phyloP scores from a whole-genome alignment of 345 rosid genomes.

The Rhodamnia argentea region DNA sequence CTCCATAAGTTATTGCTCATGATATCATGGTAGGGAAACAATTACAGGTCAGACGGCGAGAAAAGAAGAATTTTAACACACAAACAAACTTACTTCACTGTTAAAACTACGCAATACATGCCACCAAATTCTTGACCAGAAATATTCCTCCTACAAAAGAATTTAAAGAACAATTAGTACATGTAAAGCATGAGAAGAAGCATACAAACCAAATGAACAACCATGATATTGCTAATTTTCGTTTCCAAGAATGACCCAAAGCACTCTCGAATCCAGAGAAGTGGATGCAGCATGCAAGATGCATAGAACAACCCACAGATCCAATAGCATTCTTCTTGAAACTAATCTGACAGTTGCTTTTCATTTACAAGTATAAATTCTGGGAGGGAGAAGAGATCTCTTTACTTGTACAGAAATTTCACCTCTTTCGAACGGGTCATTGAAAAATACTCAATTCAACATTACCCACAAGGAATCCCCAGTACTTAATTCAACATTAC shows the following conservation, averaged over 20 bases:
- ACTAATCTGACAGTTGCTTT: not conserved
- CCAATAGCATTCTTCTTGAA: not conserved
- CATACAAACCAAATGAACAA: not conserved
- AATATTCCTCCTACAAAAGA: constrained; percentile 70
- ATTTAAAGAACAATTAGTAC: not conserved
- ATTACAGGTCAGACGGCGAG: not conserved
- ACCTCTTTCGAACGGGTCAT: not conserved
- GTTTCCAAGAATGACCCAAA: not conserved
- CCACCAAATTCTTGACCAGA: constrained; percentile 99
- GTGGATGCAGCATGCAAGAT: not conserved
- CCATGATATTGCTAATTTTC: not conserved
- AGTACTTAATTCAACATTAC: not conserved
- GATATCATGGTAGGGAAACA: not conserved
- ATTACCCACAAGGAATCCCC: not conserved
- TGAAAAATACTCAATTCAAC: not conserved
- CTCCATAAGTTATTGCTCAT: not conserved
- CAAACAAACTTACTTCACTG: constrained; percentile 44
- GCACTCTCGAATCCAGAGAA: not conserved
- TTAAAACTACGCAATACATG: constrained; percentile 73
- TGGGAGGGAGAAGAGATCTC: not conserved
- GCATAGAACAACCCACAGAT: not conserved
- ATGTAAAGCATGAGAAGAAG: not conserved
- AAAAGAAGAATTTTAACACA: not conserved
- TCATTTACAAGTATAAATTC: not conserved
- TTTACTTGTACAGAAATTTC: not conserved